Conservation (phyloP, 2,329 filamentous ascomycete genomes). For the Acrocalymma vagum region DNA sequence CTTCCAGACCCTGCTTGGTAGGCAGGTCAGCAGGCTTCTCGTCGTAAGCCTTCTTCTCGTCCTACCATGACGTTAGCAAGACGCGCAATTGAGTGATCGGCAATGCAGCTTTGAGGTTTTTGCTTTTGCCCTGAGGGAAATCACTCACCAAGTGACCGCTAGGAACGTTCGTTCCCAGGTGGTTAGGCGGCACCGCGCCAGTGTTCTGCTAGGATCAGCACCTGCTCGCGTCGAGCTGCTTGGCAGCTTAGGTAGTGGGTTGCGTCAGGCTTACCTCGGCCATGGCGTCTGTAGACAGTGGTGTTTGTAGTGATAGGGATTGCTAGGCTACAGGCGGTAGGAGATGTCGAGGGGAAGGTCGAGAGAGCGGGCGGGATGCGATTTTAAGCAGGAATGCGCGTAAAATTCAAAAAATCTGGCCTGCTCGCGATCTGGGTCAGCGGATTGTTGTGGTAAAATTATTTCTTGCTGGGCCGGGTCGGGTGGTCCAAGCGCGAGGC, state of each 20-base stretch:
- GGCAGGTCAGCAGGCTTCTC: slow-evolving; percentile 25
- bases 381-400: too few relatives aligned
- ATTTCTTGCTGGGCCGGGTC: too few relatives aligned
- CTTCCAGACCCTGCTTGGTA: slow-evolving; percentile 41
- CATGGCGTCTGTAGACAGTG: not conserved
- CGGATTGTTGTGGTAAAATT: too few relatives aligned
- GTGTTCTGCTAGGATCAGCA: slow-evolving; percentile 20
- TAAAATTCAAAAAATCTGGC: too few relatives aligned
- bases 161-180: slow-evolving; percentile 33
- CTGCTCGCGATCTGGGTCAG: too few relatives aligned
- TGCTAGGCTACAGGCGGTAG: slow-evolving; percentile 11
- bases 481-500: too few relatives aligned
- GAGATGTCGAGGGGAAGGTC: too few relatives aligned
- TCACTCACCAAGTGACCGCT: slow-evolving; percentile 29
- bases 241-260: not conserved
- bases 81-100: too few relatives aligned
- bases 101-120: too few relatives aligned
- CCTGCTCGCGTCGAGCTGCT: slow-evolving; percentile 5
- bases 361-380: too few relatives aligned
- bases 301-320: slow-evolving; percentile 1
- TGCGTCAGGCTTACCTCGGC: not conserved
- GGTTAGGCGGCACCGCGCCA: slow-evolving; percentile 28
- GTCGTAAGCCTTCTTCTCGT: slow-evolving; percentile 38
- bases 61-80: slow-evolving; percentile 17
- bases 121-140: too few relatives aligned